These are phyloP conservation scores for Leucogyrophana mollusca DNA, from an alignment of 768 basidiomycete species.

Conservation along the genomic window DNA sequence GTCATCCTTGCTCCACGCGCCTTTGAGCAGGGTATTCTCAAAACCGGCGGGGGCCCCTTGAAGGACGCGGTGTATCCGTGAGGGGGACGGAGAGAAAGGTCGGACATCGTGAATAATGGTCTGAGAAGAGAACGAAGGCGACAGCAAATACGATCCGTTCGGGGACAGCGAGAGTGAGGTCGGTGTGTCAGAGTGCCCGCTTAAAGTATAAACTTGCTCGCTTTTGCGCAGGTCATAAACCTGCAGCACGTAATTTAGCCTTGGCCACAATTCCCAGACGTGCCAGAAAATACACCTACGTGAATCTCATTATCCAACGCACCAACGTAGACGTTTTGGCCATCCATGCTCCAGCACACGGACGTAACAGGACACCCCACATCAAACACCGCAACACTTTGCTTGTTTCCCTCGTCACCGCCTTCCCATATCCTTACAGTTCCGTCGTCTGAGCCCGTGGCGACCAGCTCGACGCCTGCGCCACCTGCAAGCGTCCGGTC, in stretches of 20 bases:
- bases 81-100: constrained; percentile 86
- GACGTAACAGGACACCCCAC: constrained; percentile 89
- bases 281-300: constrained; percentile 47
- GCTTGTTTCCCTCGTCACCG: constrained; percentile 68
- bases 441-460: constrained; percentile 90
- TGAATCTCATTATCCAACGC: constrained; percentile 96
- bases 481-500: constrained; percentile 86
- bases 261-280: too few species aligned
- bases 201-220: constrained; percentile 74
- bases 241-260: constrained; percentile 40
- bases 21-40: constrained; percentile 81
- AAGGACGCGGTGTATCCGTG: constrained; percentile 74
- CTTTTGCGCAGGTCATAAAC: constrained; percentile 89
- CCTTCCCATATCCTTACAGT: constrained; percentile 92
- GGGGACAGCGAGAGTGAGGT: constrained; percentile 93
- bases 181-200: constrained; percentile 90
- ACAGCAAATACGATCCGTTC: constrained; percentile 81
- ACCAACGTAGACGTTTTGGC: constrained; percentile 84
- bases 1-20: constrained; percentile 86
- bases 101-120: constrained; percentile 90
- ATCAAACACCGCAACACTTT: constrained; percentile 77
- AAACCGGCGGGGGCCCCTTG: constrained; percentile 93
- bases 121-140: constrained; percentile 88
- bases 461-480: constrained; percentile 80
- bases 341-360: constrained; percentile 92